Percentiles rank a stretch among this genome's conserved stretches.
phyloP scores from a whole-genome alignment of 2,329 filamentous ascomycete genomes.

The Aureobasidium sp. region DNA sequence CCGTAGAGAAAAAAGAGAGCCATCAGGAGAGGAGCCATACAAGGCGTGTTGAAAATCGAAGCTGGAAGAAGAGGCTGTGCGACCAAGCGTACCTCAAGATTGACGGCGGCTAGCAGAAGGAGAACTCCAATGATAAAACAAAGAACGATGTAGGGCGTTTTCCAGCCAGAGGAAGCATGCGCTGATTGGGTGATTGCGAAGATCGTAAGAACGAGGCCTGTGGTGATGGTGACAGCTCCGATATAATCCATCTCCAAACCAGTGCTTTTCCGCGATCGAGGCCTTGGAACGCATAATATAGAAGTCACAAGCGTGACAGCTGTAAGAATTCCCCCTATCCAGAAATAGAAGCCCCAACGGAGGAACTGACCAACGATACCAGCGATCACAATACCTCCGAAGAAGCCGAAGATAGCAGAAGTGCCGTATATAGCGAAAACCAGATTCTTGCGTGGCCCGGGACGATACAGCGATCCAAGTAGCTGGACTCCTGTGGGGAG shows the following conservation, averaged over 20 bases:
- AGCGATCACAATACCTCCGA: conserved; percentile 57
- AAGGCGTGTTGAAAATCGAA: conserved; percentile 61
- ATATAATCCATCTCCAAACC: conserved; percentile 56
- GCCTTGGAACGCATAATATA: background rate
- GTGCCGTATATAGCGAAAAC: conserved; percentile 41
- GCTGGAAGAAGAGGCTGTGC: conserved; percentile 56
- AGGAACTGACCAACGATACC: conserved; percentile 50
- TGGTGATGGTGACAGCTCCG: conserved; percentile 54
- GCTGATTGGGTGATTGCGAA: conserved; percentile 69
- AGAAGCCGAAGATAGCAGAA: conserved; percentile 50
- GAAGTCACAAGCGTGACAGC: conserved; percentile 37
- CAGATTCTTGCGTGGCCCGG: conserved; percentile 31
- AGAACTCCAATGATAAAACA: conserved; percentile 57
- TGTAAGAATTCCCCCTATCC: conserved; percentile 51
- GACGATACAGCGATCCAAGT: conserved; percentile 29
- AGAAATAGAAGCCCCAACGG: conserved; percentile 62
- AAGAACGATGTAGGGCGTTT: conserved; percentile 61
- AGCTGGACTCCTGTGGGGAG: conserved; percentile 28
- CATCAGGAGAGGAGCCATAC: conserved; percentile 56
- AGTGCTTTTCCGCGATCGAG: background rate
- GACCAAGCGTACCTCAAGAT: background rate
- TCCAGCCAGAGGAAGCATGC: conserved; percentile 62
- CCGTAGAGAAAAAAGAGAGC: conserved; percentile 62
- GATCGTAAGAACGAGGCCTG: conserved; percentile 60
- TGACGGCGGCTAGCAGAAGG: conserved; percentile 41